These are phyloP conservation scores for Xylaria digitata DNA, from an alignment of 2,329 filamentous ascomycete genomes.

Conservation along the genomic window DNA sequence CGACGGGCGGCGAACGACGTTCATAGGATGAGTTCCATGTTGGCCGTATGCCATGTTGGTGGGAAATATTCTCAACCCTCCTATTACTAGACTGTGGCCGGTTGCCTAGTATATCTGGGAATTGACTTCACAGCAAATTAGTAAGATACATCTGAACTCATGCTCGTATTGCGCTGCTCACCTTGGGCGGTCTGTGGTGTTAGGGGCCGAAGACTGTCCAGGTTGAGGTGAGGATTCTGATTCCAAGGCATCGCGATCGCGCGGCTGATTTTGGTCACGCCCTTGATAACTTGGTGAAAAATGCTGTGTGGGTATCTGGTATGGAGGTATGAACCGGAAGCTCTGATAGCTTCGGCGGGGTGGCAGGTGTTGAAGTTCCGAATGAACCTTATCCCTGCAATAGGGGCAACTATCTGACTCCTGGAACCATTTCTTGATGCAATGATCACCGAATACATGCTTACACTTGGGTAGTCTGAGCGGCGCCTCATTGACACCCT, in stretches of 20 bases:
- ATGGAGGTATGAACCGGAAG: conserved; percentile 46
- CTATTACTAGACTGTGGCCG: conserved; percentile 27
- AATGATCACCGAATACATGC: conserved; percentile 72
- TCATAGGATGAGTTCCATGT: conserved; percentile 39
- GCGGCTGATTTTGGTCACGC: conserved; percentile 26
- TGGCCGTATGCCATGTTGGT: conserved; percentile 31
- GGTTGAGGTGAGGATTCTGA: conserved; percentile 33
- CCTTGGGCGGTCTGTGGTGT: conserved; percentile 14
- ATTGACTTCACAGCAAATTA: conserved; percentile 31
- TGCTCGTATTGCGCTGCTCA: conserved; percentile 11
- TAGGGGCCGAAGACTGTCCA: conserved; percentile 20
- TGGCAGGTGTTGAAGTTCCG: conserved; percentile 53
- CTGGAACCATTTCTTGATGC: conserved; percentile 73
- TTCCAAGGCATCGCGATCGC: conserved; percentile 36
- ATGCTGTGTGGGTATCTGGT: conserved; percentile 41
- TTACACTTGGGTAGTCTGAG: conserved; percentile 70
- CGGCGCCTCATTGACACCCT: conserved; percentile 67
- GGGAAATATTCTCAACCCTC: conserved; percentile 36
- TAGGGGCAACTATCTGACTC: conserved; percentile 73
- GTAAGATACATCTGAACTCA: conserved; percentile 3
- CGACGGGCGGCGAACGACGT: conserved; percentile 48
- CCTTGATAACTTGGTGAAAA: conserved; percentile 21
- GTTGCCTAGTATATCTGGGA: conserved; percentile 18
- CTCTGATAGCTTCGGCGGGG: conserved; percentile 27
- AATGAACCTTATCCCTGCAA: conserved; percentile 70